A percentile compares a stretch with the other conserved stretches of the same genome.
Conservation (phyloP, 129 eudicot species). For the Lactuca saligna region DNA sequence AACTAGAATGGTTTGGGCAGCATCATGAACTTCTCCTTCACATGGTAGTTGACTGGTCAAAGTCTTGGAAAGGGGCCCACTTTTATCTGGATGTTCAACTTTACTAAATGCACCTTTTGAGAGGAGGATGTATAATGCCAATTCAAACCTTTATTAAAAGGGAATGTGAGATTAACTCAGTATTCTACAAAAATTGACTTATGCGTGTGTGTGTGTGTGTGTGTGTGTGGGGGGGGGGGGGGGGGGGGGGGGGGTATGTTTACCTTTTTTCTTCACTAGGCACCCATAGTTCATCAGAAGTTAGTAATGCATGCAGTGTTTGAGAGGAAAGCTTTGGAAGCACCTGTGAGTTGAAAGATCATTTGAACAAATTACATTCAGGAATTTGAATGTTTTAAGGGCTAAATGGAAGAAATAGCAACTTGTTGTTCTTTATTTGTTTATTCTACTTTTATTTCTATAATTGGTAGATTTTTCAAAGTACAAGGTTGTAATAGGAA, state of each 20-base stretch:
- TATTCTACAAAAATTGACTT: conserved; percentile 7
- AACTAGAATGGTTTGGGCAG: conserved; percentile 50
- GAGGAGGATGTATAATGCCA: conserved; percentile 80
- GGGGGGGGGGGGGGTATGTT: background rate
- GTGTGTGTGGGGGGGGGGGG: too few relatives aligned
- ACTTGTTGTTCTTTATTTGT: too few relatives aligned
- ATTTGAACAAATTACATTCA: conserved; percentile 2
- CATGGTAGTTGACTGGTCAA: conserved; percentile 40
- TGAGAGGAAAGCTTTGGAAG: conserved; percentile 96
- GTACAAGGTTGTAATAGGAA: too few relatives aligned
- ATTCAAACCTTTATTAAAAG: conserved; percentile 64
- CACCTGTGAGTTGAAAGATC: conserved; percentile 48
- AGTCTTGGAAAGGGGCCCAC: conserved; percentile 42
- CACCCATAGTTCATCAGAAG: conserved; percentile 95
- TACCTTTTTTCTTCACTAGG: conserved; percentile 97
- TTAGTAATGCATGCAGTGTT: conserved; percentile 82
- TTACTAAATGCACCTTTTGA: conserved; percentile 62
- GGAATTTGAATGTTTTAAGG: conserved; percentile 11
- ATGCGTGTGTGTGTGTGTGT: background rate
- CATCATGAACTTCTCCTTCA: conserved; percentile 40
- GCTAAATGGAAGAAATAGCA: background rate
- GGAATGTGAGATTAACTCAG: conserved; percentile 6
- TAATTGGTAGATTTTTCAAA: too few relatives aligned
- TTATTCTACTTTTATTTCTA: too few relatives aligned
- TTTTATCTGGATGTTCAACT: conserved; percentile 48